These are phyloP conservation scores for Penicillium nucicola DNA, from an alignment of 495 filamentous ascomycete species.

Conservation along the genomic window DNA sequence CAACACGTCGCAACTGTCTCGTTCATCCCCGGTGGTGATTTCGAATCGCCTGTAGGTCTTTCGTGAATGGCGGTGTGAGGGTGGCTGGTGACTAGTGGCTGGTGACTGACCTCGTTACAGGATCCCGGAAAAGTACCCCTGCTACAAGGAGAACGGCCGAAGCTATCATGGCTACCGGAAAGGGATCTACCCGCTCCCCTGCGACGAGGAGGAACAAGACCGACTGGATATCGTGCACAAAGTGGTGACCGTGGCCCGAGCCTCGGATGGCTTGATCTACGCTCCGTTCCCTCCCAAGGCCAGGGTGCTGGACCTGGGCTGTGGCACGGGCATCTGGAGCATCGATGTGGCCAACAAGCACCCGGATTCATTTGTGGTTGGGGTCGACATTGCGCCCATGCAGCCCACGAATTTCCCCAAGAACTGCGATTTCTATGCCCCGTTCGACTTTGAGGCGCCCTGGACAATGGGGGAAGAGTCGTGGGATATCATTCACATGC, in stretches of 20 bases:
- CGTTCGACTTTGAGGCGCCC: conserved; percentile 75
- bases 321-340: conserved; percentile 88
- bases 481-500: conserved; percentile 85
- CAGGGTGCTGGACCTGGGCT: conserved; percentile 77
- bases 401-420: conserved; percentile 72
- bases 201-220: conserved; percentile 64
- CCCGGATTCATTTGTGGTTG: conserved; percentile 59
- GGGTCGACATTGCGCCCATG: conserved; percentile 75
- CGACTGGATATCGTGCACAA: conserved; percentile 78
- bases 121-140: conserved; percentile 31
- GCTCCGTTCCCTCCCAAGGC: conserved; percentile 50
- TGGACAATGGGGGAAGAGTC: conserved; percentile 73
- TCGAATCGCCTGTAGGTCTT: conserved; percentile 34
- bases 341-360: conserved; percentile 79
- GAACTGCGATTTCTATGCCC: conserved; percentile 64
- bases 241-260: conserved; percentile 65
- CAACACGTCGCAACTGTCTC: conserved; percentile 18
- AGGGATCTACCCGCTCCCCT: conserved; percentile 49
- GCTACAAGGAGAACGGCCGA: conserved; percentile 46
- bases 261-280: conserved; percentile 46
- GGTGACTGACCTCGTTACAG: conserved; percentile 26
- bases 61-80: background rate
- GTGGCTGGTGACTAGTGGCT: conserved; percentile 4
- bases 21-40: conserved; percentile 9
- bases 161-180: conserved; percentile 47